Conservation (phyloP, 192 early-diverging fungal species). For the Blastocladiella britannica region DNA sequence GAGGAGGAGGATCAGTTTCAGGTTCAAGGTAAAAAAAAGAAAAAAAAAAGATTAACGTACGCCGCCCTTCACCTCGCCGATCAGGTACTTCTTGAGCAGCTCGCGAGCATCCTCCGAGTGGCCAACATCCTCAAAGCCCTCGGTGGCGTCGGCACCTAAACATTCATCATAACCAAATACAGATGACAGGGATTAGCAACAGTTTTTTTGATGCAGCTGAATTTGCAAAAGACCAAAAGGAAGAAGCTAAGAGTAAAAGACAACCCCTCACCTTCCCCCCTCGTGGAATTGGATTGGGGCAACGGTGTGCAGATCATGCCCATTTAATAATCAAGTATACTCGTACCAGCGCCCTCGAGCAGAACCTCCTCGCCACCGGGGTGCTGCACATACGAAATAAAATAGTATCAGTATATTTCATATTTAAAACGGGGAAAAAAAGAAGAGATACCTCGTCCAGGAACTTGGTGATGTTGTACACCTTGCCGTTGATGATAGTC, state of each 20-base stretch:
- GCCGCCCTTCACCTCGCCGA: slow-evolving; percentile 43
- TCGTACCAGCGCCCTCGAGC: slow-evolving; percentile 66
- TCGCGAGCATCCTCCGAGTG: slow-evolving; percentile 88
- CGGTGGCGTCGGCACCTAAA: slow-evolving; percentile 52
- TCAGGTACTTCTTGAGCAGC: slow-evolving; percentile 46
- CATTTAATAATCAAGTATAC: no score
- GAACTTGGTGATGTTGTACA: slow-evolving; percentile 59
- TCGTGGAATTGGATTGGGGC: no score
- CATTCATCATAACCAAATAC: no score
- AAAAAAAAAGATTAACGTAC: background rate
- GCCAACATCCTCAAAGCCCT: slow-evolving; percentile 91
- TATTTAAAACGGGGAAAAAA: background rate
- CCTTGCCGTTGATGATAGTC: slow-evolving; percentile 55
- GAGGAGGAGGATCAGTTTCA: background rate
- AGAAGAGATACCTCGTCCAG: slow-evolving; percentile 37
- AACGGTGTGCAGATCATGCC: no score
- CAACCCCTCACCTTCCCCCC: no score
- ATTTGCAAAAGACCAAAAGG: no score
- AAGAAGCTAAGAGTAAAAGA: no score
- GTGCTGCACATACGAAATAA: slow-evolving; percentile 30
- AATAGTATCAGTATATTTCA: no score
- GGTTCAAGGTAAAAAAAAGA: background rate
- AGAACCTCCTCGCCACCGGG: slow-evolving; percentile 96
- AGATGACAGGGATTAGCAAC: no score
- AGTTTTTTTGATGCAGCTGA: no score